These are phyloP conservation scores for Lycium ferocissimum DNA, from an alignment of 257 asterid genomes.

Conservation along the genomic window DNA sequence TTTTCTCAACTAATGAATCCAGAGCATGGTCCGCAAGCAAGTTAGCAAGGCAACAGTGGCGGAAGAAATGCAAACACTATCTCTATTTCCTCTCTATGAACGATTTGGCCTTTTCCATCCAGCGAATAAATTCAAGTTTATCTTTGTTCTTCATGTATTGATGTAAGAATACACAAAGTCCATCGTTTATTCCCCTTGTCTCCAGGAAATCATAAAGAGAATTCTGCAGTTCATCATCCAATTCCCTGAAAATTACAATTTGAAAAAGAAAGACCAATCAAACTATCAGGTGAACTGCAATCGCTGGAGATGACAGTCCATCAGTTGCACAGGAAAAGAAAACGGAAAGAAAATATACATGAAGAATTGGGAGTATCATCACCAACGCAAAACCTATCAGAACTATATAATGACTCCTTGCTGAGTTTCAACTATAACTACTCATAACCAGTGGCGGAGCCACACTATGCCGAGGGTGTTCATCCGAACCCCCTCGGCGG, in stretches of 20 bases:
- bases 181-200: conserved; percentile 77
- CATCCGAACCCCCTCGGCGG: too few species aligned
- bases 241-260: conserved; percentile 56
- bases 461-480: too few species aligned
- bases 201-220: conserved; percentile 80
- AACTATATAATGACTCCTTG: not conserved
- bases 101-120: conserved; percentile 70
- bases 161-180: conserved; percentile 75
- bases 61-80: conserved; percentile 21
- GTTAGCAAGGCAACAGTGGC: not conserved
- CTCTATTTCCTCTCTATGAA: conserved; percentile 60
- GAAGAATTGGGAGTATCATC: not conserved
- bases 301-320: not conserved
- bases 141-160: conserved; percentile 72
- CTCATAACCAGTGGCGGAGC: too few species aligned
- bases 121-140: conserved; percentile 72
- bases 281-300: not conserved
- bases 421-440: not conserved
- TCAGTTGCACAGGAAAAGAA: not conserved
- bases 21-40: conserved; percentile 2
- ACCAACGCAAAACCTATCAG: not conserved
- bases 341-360: not conserved
- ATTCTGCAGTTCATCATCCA: conserved; percentile 77
- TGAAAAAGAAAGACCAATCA: conserved; percentile 17
- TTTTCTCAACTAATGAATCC: not conserved